A percentile compares a stretch with the other conserved stretches of the same genome.
Evolutionary conservation across 2,329 filamentous ascomycete genomes (phyloP).

Genomic region (Diaporthe vaccinii): DNA sequence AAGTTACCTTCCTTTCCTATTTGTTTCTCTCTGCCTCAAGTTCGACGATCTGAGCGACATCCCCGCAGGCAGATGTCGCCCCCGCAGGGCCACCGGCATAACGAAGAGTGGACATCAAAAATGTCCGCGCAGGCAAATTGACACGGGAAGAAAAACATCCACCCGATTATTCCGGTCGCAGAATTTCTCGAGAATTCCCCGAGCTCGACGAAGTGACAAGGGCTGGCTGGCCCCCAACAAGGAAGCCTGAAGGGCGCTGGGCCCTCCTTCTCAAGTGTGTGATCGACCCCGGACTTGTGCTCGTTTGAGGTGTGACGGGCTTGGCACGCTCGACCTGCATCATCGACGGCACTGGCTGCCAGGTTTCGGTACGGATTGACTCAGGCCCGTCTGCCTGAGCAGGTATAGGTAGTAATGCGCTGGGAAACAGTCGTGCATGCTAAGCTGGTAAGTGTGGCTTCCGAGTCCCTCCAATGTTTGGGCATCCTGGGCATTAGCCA

Average conservation of each 20-base stretch:
- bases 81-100: neutral
- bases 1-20: neutral
- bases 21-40: neutral
- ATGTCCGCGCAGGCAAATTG: no score
- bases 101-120: neutral
- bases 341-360: neutral
- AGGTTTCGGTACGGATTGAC: slow-evolving; percentile 4
- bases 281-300: slow-evolving; percentile 14
- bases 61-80: neutral
- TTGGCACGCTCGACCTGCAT: slow-evolving; percentile 22
- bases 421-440: neutral
- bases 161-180: slow-evolving; percentile 15
- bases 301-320: slow-evolving; percentile 12
- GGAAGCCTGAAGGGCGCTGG: neutral
- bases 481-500: neutral
- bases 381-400: neutral
- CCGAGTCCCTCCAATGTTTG: neutral
- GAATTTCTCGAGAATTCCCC: slow-evolving; percentile 8
- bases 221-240: neutral
- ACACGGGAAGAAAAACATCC: neutral
- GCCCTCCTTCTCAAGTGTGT: neutral
- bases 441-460: slow-evolving; percentile 1
- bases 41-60: neutral
- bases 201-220: neutral
- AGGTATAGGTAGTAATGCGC: neutral